phyloP scores from a whole-genome alignment of 2,329 filamentous ascomycete species.

The Aspergillus aculeatus region DNA sequence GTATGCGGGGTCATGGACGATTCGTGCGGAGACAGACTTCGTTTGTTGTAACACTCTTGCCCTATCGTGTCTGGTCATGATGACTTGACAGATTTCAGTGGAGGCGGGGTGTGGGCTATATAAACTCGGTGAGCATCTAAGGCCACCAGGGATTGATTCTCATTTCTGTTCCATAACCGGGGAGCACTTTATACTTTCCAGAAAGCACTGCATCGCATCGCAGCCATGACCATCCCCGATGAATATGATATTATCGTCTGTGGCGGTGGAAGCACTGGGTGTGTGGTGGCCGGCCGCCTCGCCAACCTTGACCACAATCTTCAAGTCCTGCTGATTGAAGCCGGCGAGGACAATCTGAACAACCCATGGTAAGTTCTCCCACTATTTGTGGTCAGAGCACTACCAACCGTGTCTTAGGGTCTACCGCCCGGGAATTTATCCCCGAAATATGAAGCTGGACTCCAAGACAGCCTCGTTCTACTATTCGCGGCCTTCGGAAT shows the following conservation, averaged over 20 bases:
- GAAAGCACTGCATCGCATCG: background rate
- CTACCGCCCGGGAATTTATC: constrained; percentile 72
- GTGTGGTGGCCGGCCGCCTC: constrained; percentile 49
- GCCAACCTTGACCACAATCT: constrained; percentile 74
- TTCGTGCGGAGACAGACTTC: constrained; percentile 1
- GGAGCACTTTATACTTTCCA: background rate
- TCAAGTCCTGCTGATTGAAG: constrained; percentile 69
- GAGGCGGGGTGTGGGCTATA: background rate
- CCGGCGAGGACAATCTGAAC: constrained; percentile 71
- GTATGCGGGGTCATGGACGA: background rate
- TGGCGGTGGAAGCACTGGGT: constrained; percentile 65
- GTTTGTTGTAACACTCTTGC: background rate
- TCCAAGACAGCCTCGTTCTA: constrained; percentile 82
- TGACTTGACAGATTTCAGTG: background rate
- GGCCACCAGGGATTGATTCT: background rate
- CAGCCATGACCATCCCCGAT: constrained; percentile 64
- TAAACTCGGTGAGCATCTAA: background rate
- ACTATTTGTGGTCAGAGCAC: background rate
- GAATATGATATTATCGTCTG: constrained; percentile 80
- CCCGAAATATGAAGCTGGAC: constrained; percentile 76
- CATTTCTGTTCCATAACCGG: background rate
- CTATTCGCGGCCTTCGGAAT: constrained; percentile 71
- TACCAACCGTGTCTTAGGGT: constrained; percentile 50
- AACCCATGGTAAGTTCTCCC: constrained; percentile 59
- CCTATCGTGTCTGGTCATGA: background rate